phyloP scores from a whole-genome alignment of 176 grass and related monocot species.

The Juncus inflexus region DNA sequence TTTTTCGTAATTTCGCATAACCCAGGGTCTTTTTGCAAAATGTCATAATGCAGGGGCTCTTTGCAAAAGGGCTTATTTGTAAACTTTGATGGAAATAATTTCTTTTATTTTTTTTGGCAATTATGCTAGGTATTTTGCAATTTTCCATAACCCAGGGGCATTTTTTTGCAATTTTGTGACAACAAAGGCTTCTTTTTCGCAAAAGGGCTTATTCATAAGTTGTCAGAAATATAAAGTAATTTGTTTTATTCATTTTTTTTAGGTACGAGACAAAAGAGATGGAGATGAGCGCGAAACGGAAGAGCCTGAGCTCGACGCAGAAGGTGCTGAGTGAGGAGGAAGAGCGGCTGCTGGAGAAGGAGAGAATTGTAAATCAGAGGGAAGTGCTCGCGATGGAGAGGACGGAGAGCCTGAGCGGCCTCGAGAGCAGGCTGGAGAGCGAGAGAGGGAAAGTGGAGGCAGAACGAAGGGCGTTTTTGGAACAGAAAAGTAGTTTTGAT shows the following conservation, averaged over 20 bases:
- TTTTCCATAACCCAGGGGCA: too few relatives aligned
- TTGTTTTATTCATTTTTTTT: constrained; percentile 20
- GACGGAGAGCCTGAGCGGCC: constrained; percentile 42
- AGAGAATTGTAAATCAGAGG: constrained; percentile 68
- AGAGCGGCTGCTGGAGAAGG: constrained; percentile 49
- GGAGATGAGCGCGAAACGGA: constrained; percentile 59
- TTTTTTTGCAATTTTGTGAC: too few relatives aligned
- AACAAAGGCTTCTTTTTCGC: too few relatives aligned
- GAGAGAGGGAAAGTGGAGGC: constrained; percentile 43
- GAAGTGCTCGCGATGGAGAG: constrained; percentile 66
- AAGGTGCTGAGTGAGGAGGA: constrained; percentile 69
- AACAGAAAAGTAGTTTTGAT: constrained; percentile 63
- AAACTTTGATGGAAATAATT: too few relatives aligned
- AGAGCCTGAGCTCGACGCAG: constrained; percentile 61
- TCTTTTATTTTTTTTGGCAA: too few relatives aligned
- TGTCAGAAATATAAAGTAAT: too few relatives aligned
- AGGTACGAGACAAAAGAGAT: constrained; percentile 67
- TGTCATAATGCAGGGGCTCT: too few relatives aligned
- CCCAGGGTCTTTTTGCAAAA: too few relatives aligned
- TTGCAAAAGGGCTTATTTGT: too few relatives aligned
- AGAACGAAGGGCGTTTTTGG: constrained; percentile 48
- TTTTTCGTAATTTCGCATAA: too few relatives aligned
- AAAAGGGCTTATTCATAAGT: too few relatives aligned
- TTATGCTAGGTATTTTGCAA: too few relatives aligned
- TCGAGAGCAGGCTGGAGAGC: constrained; percentile 58